Conservation (phyloP, 106 monocot genomes). For the Xerophyta viscosa region DNA sequence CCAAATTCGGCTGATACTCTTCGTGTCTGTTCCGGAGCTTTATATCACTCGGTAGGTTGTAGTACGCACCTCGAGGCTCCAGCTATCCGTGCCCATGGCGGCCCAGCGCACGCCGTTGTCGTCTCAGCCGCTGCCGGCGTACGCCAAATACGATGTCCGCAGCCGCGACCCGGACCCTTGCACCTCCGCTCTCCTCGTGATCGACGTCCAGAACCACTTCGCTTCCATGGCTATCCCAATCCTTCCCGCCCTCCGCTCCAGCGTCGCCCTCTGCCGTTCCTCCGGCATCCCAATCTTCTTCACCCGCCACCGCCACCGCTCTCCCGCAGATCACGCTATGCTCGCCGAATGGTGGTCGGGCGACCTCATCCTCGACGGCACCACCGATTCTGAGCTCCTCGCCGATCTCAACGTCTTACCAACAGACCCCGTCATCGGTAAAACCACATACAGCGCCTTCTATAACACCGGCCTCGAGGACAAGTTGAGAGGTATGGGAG, state of each 20-base stretch:
- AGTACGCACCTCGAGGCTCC: no score
- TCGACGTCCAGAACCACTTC: slow-evolving; percentile 83
- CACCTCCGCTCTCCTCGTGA: slow-evolving; percentile 53
- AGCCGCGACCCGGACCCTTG: slow-evolving; percentile 40
- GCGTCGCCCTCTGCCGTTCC: slow-evolving; percentile 52
- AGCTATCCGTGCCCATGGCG: no score
- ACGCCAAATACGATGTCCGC: slow-evolving; percentile 52
- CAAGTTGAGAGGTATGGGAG: slow-evolving; percentile 31
- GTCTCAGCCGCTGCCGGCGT: slow-evolving; percentile 17
- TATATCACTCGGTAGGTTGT: no score
- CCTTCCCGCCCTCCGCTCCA: slow-evolving; percentile 40
- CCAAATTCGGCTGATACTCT: no score
- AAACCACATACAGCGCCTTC: slow-evolving; percentile 78
- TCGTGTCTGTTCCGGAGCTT: no score
- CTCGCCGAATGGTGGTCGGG: slow-evolving; percentile 70
- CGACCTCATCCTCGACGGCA: slow-evolving; percentile 47
- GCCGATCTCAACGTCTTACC: slow-evolving; percentile 15
- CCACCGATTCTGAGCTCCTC: slow-evolving; percentile 42
- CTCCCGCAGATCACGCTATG: slow-evolving; percentile 34
- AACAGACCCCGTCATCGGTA: slow-evolving; percentile 51
- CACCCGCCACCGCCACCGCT: slow-evolving; percentile 63
- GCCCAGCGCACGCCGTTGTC: no score
- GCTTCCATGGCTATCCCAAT: slow-evolving; percentile 35
- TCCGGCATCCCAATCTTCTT: slow-evolving; percentile 44
- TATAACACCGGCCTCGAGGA: slow-evolving; percentile 58